phyloP scores from a whole-genome alignment of 495 filamentous ascomycete genomes.

The Talaromyces ruber region DNA sequence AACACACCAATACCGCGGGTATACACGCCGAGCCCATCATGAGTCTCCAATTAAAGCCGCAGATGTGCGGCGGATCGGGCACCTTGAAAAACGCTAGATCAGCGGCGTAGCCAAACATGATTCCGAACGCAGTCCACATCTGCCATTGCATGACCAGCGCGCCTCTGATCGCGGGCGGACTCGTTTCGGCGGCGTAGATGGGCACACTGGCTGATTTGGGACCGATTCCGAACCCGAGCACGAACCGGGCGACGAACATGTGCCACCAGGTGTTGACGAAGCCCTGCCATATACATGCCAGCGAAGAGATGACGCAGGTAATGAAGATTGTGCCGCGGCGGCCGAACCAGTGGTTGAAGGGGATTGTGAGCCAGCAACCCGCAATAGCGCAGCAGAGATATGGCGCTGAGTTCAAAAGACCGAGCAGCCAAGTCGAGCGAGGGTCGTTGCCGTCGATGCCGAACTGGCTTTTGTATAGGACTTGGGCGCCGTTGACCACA shows the following conservation, averaged over 20 bases:
- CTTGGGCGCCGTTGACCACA: slow-evolving; percentile 71
- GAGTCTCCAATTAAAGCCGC: slow-evolving; percentile 69
- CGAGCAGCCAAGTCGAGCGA: slow-evolving; percentile 52
- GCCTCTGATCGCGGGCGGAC: slow-evolving; percentile 64
- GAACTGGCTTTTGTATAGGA: slow-evolving; percentile 62
- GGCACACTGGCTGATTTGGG: slow-evolving; percentile 75
- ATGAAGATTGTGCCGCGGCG: slow-evolving; percentile 80
- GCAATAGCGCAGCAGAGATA: slow-evolving; percentile 71
- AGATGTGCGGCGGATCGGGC: slow-evolving; percentile 40
- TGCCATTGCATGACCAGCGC: slow-evolving; percentile 80
- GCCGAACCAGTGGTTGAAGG: slow-evolving; percentile 70
- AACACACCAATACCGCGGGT: slow-evolving; percentile 61
- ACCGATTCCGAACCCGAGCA: slow-evolving; percentile 69
- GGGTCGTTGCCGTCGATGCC: slow-evolving; percentile 45
- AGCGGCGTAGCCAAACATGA: slow-evolving; percentile 67
- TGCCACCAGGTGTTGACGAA: slow-evolving; percentile 69
- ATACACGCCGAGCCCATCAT: slow-evolving; percentile 78
- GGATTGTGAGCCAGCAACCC: slow-evolving; percentile 77
- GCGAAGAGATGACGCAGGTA: slow-evolving; percentile 55
- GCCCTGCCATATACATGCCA: slow-evolving; percentile 70
- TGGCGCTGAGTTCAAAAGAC: slow-evolving; percentile 54
- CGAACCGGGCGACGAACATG: slow-evolving; percentile 64
- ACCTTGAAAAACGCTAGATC: slow-evolving; percentile 67
- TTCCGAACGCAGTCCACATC: slow-evolving; percentile 80
- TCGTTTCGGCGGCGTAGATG: slow-evolving; percentile 69